Evolutionary conservation across 345 rosid genomes (phyloP).

Genomic region (Cochlearia excelsa): DNA sequence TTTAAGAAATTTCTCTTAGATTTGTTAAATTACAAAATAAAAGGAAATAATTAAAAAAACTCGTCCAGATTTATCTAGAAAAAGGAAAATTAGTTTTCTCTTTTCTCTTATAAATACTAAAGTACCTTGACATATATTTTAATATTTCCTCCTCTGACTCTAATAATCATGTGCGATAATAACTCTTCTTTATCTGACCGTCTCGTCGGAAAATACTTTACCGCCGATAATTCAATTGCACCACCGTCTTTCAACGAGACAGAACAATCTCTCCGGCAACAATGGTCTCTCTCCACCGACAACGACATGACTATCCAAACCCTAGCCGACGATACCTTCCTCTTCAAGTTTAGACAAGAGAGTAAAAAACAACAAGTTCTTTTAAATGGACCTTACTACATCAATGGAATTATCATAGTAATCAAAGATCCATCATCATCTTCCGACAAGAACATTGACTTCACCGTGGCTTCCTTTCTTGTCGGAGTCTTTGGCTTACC

Average conservation of each 20-base stretch:
- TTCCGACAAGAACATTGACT: slow-evolving; percentile 12
- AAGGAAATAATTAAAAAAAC: too few relatives aligned
- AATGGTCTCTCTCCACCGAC: slow-evolving; percentile 18
- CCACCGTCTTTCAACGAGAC: slow-evolving; percentile 17
- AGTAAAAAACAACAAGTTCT: not conserved
- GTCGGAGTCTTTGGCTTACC: slow-evolving; percentile 17
- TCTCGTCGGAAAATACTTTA: slow-evolving; percentile 28
- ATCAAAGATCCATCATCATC: slow-evolving; percentile 17
- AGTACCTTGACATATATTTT: too few relatives aligned
- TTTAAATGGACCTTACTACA: not conserved
- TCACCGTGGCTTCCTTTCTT: slow-evolving; percentile 3
- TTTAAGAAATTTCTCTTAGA: too few relatives aligned
- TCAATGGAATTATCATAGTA: slow-evolving; percentile 21
- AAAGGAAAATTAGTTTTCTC: too few relatives aligned
- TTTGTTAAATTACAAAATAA: too few relatives aligned
- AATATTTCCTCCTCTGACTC: too few relatives aligned
- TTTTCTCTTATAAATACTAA: too few relatives aligned
- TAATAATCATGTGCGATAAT: slow-evolving; percentile 9
- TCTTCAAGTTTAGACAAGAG: slow-evolving; percentile 23
- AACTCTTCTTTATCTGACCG: slow-evolving; percentile 13
- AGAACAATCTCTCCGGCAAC: slow-evolving; percentile 22
- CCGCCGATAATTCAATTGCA: slow-evolving; percentile 4
- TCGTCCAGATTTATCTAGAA: too few relatives aligned
- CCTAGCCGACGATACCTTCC: not conserved
- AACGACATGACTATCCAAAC: slow-evolving; percentile 21